Evolutionary conservation across 2,329 filamentous ascomycete genomes (phyloP).

Genomic region (Colletotrichum paranaense): DNA sequence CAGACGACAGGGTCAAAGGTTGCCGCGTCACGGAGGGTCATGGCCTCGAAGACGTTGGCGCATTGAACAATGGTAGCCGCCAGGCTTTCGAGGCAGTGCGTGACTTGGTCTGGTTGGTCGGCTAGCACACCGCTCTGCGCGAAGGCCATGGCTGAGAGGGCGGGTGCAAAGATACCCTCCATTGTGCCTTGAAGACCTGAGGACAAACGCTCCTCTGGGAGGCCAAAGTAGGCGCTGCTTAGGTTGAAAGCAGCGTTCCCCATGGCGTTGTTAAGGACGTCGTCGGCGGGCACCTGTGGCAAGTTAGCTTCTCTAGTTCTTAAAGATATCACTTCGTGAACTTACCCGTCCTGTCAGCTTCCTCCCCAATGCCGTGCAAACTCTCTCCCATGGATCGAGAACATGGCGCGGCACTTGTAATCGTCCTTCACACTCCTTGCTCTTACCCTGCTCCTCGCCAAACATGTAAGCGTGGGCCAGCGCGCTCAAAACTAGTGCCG

Average conservation of each 20-base stretch:
- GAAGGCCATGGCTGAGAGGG: constrained; percentile 24
- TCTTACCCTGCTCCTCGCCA: constrained; percentile 2
- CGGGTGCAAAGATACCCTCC: constrained; percentile 23
- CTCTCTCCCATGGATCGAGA: constrained; percentile 15
- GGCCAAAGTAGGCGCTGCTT: constrained; percentile 23
- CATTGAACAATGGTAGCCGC: constrained; percentile 20
- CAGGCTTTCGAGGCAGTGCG: constrained; percentile 22
- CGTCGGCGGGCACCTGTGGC: constrained; percentile 27
- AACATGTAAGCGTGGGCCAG: constrained; percentile 32
- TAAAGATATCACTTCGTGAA: not conserved
- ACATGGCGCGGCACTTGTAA: constrained; percentile 16
- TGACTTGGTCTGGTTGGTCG: constrained; percentile 18
- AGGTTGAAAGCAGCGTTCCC: constrained; percentile 17
- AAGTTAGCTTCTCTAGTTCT: not conserved
- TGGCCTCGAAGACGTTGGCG: constrained; percentile 23
- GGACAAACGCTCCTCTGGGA: constrained; percentile 26
- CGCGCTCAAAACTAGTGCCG: constrained; percentile 22
- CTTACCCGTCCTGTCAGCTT: constrained; percentile 23
- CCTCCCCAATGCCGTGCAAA: constrained; percentile 18
- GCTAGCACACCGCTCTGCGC: constrained; percentile 26
- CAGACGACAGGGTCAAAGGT: constrained; percentile 29
- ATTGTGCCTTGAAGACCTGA: constrained; percentile 28
- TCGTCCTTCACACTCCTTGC: not conserved
- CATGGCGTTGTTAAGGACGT: constrained; percentile 30
- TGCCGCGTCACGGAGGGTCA: constrained; percentile 26